Base-by-base conservation (phyloP, 2,329 filamentous ascomycete genomes). In the Eurotiales sp. region DNA sequence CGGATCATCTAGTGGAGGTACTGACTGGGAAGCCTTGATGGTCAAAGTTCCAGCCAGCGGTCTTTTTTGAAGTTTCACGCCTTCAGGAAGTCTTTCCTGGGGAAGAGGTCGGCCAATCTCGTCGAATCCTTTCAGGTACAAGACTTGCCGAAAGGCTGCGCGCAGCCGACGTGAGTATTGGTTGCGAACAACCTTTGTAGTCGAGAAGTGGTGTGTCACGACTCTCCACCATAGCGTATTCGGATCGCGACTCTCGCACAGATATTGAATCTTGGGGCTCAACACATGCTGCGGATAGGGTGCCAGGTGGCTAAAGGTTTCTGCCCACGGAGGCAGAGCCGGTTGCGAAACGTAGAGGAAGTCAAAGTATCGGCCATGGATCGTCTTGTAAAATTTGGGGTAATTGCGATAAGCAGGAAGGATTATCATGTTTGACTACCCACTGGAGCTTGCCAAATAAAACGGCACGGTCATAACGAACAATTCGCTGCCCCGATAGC, bases 191-290 rank as follows among this genome's bases (percentile, higher is more conserved):
- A 74, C 72, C 7, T 67, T 65, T 50, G 74, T 77, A 19, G 57
- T 17, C 14, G 56, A 56, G 49, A 60, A 63, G 48, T 54, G 59
- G 54, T 47, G 64, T 55, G 51, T 63, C 46, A 51, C 70, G 5
- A 77, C 69, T 14, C 65, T 63, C 74, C 75, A 79, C 72, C 78
- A 78, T 15, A 83, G 66, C 29, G 65, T 66, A 58, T 71, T 65
- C 8, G 62, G 64, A 36, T 71, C 65, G 39, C 73, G 70, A 51
- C 64, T 61, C 7, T 59, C 57, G 48, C 67, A 72, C 50, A 65
- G 60, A 36, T 72, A 58, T 21, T 61, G 37, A 46, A 73, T 61
- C 56, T 71, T 72, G 17, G 66, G 65, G 14, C 63, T 62, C 45
- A 74, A 60, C 2, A 67, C 64, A 56, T 73, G 66, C 45, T 54